Evolutionary conservation across 495 filamentous ascomycete species (phyloP), one percentile per base, ranked within the genome.

Genomic region (Collariella sp.): DNA sequence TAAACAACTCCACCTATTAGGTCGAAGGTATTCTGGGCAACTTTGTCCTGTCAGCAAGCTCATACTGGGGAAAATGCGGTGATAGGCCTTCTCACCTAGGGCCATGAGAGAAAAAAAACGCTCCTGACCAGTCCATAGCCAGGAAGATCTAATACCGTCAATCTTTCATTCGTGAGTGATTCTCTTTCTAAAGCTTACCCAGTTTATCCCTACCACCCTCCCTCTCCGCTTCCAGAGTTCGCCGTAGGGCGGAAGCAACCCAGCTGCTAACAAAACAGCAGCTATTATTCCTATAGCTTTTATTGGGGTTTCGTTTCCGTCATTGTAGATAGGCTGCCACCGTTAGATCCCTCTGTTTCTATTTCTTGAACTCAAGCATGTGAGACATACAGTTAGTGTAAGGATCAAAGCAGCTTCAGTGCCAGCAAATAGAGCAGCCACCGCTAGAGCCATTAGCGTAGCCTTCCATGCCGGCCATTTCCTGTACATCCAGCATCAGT

Each of bases 21-120:
- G 62, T 91, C 87, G 59, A 89, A 89, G 0, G 75, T 79, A 16
- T 82, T 74, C 61, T 90, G 85, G 0, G 79, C 82, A 31, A 81
- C 84, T 79, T 43, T 4, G 7, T 10, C 83, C 77, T 23, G 22
- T 10, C 13, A 16, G 13, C 38, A 29, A 31, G n/a, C n/a, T n/a
- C n/a, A n/a, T 26, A 19, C 3, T 10, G 15, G 36, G 16, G 20
- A 38, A 36, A 5, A 36, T 38, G 6, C 31, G 6, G 11, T 20
- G 16, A 43, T 11, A 10, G 11, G 2, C 15, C 15, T 26, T 7
- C 73, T 26, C 71, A 79, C 82, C 83, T 11, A 90, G 70, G 3
- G 84, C 84, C 71, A 89, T 79, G 4, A 89, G 73, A 0, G 84
- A 88, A 66, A 90, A 88, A n/a, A 55, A 89, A 76, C 0, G 86